Conservation (phyloP, 345 rosid genomes). For the Clarkia xantiana region DNA sequence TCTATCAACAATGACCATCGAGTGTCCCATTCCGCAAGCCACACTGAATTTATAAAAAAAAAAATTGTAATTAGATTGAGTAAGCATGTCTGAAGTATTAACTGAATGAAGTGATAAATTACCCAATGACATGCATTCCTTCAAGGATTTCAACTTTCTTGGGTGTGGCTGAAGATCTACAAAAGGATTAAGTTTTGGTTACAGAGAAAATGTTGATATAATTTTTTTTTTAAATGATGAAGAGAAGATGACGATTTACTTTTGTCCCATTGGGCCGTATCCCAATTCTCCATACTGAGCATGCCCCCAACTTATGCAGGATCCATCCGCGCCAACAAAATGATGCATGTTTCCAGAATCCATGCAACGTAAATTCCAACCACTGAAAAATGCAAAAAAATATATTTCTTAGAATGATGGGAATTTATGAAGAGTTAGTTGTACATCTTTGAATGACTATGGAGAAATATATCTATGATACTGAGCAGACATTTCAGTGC, state of each 20-base stretch:
- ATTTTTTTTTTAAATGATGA: constrained; percentile 1
- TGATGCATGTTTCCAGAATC: constrained; percentile 94
- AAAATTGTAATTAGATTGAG: not conserved
- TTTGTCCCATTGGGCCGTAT: constrained; percentile 88
- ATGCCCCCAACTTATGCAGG: constrained; percentile 99
- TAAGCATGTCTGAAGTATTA: not conserved
- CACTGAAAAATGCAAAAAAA: constrained; percentile 29
- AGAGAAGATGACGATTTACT: constrained; percentile 28
- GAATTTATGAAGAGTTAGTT: no score
- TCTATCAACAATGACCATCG: constrained; percentile 83
- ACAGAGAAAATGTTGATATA: constrained; percentile 6
- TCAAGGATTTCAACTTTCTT: constrained; percentile 88
- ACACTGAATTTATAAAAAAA: constrained; percentile 36
- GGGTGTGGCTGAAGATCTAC: constrained; percentile 92
- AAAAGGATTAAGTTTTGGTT: not conserved
- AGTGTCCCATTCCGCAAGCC: constrained; percentile 80
- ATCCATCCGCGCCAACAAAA: constrained; percentile 92
- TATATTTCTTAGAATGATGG: no score
- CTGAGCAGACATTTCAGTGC: no score
- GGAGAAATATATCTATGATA: no score
- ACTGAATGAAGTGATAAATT: constrained; percentile 8
- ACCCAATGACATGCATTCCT: constrained; percentile 88
- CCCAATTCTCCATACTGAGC: constrained; percentile 93
- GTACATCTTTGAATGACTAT: no score
- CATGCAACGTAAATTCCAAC: constrained; percentile 98